Evolutionary conservation across 176 grass and related monocot genomes (phyloP).

Genomic region (Phoenix roebelenii): DNA sequence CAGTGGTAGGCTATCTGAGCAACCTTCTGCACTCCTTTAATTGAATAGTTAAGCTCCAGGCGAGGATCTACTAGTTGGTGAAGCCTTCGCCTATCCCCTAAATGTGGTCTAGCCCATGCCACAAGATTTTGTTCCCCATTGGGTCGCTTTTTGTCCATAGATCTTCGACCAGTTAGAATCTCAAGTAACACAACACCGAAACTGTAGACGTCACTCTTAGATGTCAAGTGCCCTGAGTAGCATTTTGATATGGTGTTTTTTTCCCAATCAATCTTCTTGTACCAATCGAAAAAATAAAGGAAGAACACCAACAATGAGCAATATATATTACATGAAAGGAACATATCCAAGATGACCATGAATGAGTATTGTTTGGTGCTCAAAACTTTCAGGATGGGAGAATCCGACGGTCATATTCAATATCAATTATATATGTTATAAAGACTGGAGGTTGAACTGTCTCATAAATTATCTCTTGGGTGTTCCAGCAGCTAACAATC

Average conservation of each 20-base stretch:
- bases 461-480: too few species aligned
- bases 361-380: too few species aligned
- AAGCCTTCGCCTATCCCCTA: conserved; percentile 62
- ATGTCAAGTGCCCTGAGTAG: conserved; percentile 74
- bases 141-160: conserved; percentile 85
- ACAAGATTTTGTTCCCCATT: conserved; percentile 75
- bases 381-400: too few species aligned
- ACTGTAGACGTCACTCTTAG: conserved; percentile 85
- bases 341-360: too few species aligned
- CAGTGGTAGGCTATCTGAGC: conserved; percentile 70
- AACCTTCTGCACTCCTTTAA: conserved; percentile 69
- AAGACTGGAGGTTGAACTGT: too few species aligned
- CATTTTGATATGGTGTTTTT: conserved; percentile 11
- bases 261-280: background rate
- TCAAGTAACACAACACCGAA: conserved; percentile 87
- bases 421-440: too few species aligned
- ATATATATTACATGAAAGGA: too few species aligned
- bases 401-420: too few species aligned
- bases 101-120: conserved; percentile 60
- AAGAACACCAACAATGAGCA: too few species aligned
- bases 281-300: background rate
- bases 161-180: conserved; percentile 71
- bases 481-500: too few species aligned
- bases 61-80: conserved; percentile 88
- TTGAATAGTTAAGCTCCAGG: conserved; percentile 74